These are phyloP conservation scores for Citeromyces matritensis DNA, from an alignment of 805 yeast species.

Conservation along the genomic window DNA sequence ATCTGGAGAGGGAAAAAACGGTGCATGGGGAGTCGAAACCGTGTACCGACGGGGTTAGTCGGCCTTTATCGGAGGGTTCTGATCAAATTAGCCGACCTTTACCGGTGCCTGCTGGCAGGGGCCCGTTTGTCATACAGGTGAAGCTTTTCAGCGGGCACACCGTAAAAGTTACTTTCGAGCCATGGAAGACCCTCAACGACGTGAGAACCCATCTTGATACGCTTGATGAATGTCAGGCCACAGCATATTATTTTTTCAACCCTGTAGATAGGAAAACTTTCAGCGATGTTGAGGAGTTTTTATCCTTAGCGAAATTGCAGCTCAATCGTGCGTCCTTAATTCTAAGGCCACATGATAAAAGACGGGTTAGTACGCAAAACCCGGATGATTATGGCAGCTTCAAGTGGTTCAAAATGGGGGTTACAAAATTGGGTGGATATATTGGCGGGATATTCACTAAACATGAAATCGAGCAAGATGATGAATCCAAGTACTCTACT, in stretches of 20 bases:
- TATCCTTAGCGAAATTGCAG: conserved; percentile 34
- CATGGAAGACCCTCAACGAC: conserved; percentile 27
- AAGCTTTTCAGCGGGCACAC: conserved; percentile 56
- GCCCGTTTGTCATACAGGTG: conserved; percentile 28
- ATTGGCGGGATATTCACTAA: conserved; percentile 3
- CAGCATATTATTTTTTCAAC: conserved; percentile 33
- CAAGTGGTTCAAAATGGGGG: conserved; percentile 3
- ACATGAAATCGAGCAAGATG: not conserved
- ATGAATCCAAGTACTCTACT: not conserved
- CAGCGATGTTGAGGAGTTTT: conserved; percentile 40
- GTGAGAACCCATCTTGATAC: conserved; percentile 46
- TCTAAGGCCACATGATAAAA: conserved; percentile 36
- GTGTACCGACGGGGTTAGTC: conserved; percentile 1
- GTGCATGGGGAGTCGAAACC: conserved; percentile 1
- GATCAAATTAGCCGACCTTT: too few relatives aligned
- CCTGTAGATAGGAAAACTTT: conserved; percentile 51
- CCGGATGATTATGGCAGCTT: conserved; percentile 1
- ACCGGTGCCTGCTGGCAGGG: conserved; percentile 14
- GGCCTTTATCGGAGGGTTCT: not conserved
- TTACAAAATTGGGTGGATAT: conserved; percentile 1
- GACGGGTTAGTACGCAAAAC: conserved; percentile 1
- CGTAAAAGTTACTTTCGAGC: conserved; percentile 31
- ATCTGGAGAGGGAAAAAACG: conserved; percentile 24
- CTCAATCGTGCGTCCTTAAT: conserved; percentile 59
- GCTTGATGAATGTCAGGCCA: conserved; percentile 28